phyloP scores from a whole-genome alignment of 75 land plant species.

The Picea sitchensis region DNA sequence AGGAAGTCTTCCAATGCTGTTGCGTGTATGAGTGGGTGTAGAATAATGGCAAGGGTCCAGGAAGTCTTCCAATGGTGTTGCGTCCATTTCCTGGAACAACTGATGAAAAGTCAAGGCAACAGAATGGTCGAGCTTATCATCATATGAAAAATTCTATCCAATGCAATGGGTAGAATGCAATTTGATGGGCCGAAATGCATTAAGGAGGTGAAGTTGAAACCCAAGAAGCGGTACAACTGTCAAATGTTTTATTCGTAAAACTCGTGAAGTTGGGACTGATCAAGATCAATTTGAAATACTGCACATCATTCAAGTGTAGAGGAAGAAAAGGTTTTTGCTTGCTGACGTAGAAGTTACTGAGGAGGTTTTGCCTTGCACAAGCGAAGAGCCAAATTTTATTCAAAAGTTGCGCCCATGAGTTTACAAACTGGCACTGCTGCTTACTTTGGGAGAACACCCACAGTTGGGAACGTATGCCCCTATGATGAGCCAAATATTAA shows the following conservation, averaged over 20 bases:
- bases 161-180: slow-evolving; percentile 15
- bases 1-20: neutral
- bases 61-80: slow-evolving; percentile 55
- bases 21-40: slow-evolving; percentile 75
- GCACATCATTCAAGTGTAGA: no score
- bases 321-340: no score
- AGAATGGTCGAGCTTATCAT: slow-evolving; percentile 71
- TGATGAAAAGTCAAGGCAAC: slow-evolving; percentile 19
- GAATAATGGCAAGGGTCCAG: slow-evolving; percentile 21
- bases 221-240: no score
- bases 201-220: no score
- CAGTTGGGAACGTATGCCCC: neutral
- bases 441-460: neutral
- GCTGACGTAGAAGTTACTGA: no score
- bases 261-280: no score
- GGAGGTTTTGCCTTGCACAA: neutral
- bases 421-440: neutral
- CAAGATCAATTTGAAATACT: no score
- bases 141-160: slow-evolving; percentile 62
- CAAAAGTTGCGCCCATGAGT: neutral
- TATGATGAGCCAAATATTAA: neutral
- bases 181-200: slow-evolving; percentile 38
- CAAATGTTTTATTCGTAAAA: no score
- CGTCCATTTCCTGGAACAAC: slow-evolving; percentile 41
- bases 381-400: neutral